phyloP scores from a whole-genome alignment of 129 eudicot genomes.

The Flaveria sonorensis region DNA sequence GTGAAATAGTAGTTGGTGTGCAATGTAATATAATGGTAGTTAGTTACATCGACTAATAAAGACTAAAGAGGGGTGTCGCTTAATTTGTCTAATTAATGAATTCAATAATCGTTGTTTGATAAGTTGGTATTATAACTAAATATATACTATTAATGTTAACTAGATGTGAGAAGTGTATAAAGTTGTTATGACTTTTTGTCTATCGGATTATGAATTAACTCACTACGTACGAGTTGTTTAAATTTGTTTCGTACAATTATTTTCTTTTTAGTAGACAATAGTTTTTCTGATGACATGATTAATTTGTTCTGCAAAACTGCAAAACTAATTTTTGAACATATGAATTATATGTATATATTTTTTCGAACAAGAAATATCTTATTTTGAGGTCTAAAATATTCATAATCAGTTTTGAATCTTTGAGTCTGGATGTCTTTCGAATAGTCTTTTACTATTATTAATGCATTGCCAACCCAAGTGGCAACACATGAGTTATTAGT shows the following conservation, averaged over 20 bases:
- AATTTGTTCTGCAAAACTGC: neutral
- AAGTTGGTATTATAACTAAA: neutral
- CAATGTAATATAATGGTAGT: constrained; percentile 13
- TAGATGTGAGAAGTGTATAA: neutral
- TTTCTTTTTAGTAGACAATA: neutral
- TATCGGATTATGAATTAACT: neutral
- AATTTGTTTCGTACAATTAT: neutral
- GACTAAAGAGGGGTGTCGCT: neutral
- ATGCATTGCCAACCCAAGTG: too few relatives aligned
- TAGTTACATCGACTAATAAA: constrained; percentile 1
- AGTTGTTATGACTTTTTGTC: neutral
- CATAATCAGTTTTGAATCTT: too few relatives aligned
- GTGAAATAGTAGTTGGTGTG: neutral
- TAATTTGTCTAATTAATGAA: constrained; percentile 14
- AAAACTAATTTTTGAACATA: neutral
- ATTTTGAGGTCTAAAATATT: too few relatives aligned
- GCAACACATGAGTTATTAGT: too few relatives aligned
- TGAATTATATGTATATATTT: too few relatives aligned
- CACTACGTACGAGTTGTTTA: neutral
- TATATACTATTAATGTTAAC: neutral
- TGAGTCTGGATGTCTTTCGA: too few relatives aligned
- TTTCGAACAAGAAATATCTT: too few relatives aligned
- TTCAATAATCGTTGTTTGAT: neutral
- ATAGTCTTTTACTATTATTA: too few relatives aligned
- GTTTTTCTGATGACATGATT: neutral